phyloP scores from a whole-genome alignment of 108 stramenopile genomes.

The Cyclotella atomus region DNA sequence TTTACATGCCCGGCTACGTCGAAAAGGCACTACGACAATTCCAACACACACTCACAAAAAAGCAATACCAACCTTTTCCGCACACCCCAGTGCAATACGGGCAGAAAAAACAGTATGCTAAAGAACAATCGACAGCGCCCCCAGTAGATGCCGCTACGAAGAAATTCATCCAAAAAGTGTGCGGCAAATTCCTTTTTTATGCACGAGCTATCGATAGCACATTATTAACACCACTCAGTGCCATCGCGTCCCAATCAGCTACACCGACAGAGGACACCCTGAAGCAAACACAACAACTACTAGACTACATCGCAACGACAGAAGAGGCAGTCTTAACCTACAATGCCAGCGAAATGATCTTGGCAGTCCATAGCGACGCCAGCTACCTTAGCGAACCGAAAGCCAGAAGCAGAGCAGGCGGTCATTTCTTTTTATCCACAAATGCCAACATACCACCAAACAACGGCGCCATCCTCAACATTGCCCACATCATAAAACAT shows the following conservation, averaged over 20 bases:
- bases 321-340: not conserved
- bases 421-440: not conserved
- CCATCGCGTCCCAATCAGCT: slow-evolving; percentile 35
- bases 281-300: not conserved
- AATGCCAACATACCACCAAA: not conserved
- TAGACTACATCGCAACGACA: not conserved
- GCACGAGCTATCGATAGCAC: slow-evolving; percentile 50
- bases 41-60: too few species aligned
- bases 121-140: slow-evolving; percentile 21
- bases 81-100: slow-evolving; percentile 32
- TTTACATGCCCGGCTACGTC: slow-evolving; percentile 61
- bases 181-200: slow-evolving; percentile 48
- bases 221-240: slow-evolving; percentile 29
- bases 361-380: not conserved
- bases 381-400: not conserved
- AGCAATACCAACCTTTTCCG: slow-evolving; percentile 41
- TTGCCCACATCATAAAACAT: too few species aligned
- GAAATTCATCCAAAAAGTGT: slow-evolving; percentile 52
- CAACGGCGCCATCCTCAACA: not conserved
- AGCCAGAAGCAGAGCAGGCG: not conserved
- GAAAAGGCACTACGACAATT: too few species aligned
- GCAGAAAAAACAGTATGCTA: slow-evolving; percentile 29
- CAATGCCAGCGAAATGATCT: too few species aligned
- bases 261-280: slow-evolving; percentile 12
- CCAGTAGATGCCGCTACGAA: slow-evolving; percentile 22